A percentile compares a stretch with the other conserved stretches of the same genome.
These are phyloP conservation scores for Usnea hakonensis DNA, from an alignment of 495 filamentous ascomycete species.

Conservation along the genomic window DNA sequence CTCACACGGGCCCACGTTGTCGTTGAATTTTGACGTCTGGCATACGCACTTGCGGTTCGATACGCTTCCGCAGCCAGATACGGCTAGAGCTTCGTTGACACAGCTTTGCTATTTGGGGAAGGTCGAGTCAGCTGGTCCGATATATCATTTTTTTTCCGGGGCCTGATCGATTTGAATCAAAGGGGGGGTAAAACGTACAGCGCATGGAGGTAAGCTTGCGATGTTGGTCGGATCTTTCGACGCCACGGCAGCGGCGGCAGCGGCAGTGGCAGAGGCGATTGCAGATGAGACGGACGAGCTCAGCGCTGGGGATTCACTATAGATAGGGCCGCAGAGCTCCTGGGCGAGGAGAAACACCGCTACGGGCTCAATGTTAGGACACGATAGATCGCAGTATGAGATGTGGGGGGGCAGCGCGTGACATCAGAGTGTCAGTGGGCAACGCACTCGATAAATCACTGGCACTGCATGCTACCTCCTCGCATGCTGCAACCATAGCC, in stretches of 20 bases:
- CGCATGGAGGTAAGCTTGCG: slow-evolving; percentile 14
- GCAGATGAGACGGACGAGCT: slow-evolving; percentile 12
- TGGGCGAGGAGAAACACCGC: background rate
- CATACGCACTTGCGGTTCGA: slow-evolving; percentile 6
- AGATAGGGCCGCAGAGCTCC: slow-evolving; percentile 15
- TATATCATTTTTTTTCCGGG: too few species aligned
- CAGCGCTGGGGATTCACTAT: slow-evolving; percentile 3
- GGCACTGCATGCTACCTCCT: slow-evolving; percentile 11
- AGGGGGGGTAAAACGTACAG: too few species aligned
- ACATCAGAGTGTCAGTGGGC: too few species aligned
- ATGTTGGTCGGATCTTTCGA: slow-evolving; percentile 13
- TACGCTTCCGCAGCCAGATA: slow-evolving; percentile 5
- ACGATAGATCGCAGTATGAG: background rate
- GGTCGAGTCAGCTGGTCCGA: background rate
- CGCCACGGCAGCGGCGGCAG: slow-evolving; percentile 6
- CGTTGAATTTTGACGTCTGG: background rate
- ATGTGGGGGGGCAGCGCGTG: too few species aligned
- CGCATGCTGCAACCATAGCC: slow-evolving; percentile 8
- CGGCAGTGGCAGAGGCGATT: slow-evolving; percentile 11
- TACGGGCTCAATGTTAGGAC: background rate
- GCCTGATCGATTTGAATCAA: background rate
- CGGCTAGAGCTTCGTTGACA: background rate
- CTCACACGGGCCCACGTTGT: slow-evolving; percentile 3
- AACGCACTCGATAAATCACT: slow-evolving; percentile 5
- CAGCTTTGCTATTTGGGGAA: background rate